phyloP scores from a whole-genome alignment of 805 yeast species.

The Sugiyamaella lignohabitans region DNA sequence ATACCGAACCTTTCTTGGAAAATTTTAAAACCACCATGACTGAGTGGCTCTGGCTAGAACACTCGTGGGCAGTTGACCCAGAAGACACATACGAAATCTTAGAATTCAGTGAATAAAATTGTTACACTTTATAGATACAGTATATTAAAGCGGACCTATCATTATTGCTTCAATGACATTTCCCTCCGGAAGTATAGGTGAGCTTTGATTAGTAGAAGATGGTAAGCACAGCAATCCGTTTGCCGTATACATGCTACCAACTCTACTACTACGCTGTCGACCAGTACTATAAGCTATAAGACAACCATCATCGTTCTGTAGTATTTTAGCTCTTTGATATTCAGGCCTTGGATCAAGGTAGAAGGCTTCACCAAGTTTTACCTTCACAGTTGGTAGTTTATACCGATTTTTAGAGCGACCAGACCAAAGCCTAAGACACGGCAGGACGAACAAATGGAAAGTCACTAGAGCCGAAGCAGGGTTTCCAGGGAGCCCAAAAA shows the following conservation, averaged over 20 bases:
- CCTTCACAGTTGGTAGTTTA: constrained; percentile 33
- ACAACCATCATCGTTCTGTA: constrained; percentile 24
- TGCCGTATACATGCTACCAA: constrained; percentile 43
- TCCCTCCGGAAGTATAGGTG: no score
- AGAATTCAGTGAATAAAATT: neutral
- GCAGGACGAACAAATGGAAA: constrained; percentile 42
- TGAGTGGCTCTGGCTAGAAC: neutral
- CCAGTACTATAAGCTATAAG: constrained; percentile 42
- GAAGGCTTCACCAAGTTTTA: constrained; percentile 29
- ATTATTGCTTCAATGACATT: constrained; percentile 21
- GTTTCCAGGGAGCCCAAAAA: constrained; percentile 51
- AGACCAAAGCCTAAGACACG: constrained; percentile 37
- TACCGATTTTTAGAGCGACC: constrained; percentile 24
- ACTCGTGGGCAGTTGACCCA: neutral
- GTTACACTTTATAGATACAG: no score
- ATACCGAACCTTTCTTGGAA: constrained; percentile 20
- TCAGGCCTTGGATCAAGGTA: constrained; percentile 47
- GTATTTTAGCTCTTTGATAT: constrained; percentile 40
- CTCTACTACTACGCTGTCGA: constrained; percentile 45
- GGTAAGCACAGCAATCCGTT: constrained; percentile 44
- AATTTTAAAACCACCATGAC: neutral
- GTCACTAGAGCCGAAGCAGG: constrained; percentile 51
- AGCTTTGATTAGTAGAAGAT: no score
- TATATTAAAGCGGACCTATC: constrained; percentile 7
- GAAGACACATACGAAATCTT: neutral